Percentiles rank a stretch among this genome's conserved stretches.
These are phyloP conservation scores for Citropsis articulata DNA, from an alignment of 345 rosid genomes.

Conservation along the genomic window DNA sequence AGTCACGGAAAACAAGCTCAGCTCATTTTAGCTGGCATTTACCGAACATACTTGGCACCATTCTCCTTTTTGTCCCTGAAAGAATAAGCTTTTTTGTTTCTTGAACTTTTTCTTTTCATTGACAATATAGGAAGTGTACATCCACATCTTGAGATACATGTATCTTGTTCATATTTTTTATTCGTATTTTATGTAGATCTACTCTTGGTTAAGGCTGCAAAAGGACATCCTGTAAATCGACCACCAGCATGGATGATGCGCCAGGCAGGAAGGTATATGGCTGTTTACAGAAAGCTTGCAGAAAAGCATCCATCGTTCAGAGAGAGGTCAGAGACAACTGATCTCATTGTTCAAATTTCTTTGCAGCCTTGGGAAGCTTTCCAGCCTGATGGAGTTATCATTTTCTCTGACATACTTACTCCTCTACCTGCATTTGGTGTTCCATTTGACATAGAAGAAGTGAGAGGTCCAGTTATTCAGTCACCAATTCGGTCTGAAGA, in stretches of 20 bases:
- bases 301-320: slow-evolving; percentile 92
- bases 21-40: not conserved
- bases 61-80: not conserved
- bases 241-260: slow-evolving; percentile 99
- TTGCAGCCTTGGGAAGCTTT: slow-evolving; percentile 98
- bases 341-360: slow-evolving; percentile 88
- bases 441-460: slow-evolving; percentile 92
- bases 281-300: slow-evolving; percentile 91
- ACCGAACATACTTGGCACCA: not conserved
- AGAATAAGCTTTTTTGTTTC: not conserved
- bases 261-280: slow-evolving; percentile 99
- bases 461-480: slow-evolving; percentile 77
- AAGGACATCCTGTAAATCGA: slow-evolving; percentile 67
- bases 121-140: not conserved
- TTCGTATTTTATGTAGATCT: slow-evolving; percentile 52
- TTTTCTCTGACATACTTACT: slow-evolving; percentile 94
- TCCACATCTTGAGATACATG: not conserved
- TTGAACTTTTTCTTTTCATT: not conserved
- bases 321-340: slow-evolving; percentile 91
- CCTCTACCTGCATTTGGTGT: slow-evolving; percentile 93
- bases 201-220: slow-evolving; percentile 84
- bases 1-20: not conserved
- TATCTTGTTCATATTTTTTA: not conserved
- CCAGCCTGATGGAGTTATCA: slow-evolving; percentile 84
- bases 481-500: slow-evolving; percentile 74